Evolutionary conservation across 345 rosid species (phyloP).

Genomic region (Ceriops decandra): DNA sequence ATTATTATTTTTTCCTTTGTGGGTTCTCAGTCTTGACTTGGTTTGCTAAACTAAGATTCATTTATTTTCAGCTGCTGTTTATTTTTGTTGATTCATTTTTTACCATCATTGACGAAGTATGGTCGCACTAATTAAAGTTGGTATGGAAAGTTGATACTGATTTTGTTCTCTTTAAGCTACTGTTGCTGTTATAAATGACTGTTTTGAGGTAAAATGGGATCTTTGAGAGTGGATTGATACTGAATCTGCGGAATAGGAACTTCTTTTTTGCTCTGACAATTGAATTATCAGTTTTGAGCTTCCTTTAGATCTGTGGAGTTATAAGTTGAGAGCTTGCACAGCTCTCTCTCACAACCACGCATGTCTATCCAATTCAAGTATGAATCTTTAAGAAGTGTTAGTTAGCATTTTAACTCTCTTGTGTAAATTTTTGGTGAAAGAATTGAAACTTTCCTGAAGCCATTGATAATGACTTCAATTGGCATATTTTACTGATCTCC

Average conservation of each 20-base stretch:
- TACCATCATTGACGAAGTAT: too few species aligned
- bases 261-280: not conserved
- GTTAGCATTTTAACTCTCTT: too few species aligned
- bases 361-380: not conserved
- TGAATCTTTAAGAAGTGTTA: not conserved
- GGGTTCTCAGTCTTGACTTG: not conserved
- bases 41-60: not conserved
- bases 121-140: not conserved
- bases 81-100: not conserved
- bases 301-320: not conserved
- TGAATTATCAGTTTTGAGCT: not conserved
- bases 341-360: not conserved
- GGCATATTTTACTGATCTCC: too few species aligned
- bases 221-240: conserved; percentile 6
- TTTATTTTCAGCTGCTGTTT: not conserved
- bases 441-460: too few species aligned
- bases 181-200: not conserved
- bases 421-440: too few species aligned
- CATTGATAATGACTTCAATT: too few species aligned
- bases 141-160: not conserved
- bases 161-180: not conserved
- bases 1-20: too few species aligned
- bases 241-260: conserved; percentile 6
- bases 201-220: not conserved
- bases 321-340: not conserved